Evolutionary conservation across 2,329 filamentous ascomycete species (phyloP), one percentile per base, ranked within the genome.

Genomic region (Epichloe aotearoae): DNA sequence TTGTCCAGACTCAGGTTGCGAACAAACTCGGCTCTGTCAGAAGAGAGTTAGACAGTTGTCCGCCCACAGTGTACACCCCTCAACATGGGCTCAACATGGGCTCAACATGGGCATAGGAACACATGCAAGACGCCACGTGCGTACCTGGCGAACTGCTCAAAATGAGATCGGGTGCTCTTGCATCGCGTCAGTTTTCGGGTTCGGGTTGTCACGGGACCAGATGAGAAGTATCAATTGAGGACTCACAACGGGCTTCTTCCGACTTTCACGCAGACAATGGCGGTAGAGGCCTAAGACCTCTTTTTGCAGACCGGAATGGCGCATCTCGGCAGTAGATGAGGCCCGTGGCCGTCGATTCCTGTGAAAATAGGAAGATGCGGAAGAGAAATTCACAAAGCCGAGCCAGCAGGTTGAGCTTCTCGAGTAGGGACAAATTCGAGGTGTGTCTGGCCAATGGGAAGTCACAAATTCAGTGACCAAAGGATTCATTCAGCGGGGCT

Each of bases 221-320:
- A 30, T 17, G 11, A 30, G 36, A 8, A 12, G 19, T 37, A 43
- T 42, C 26, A 7, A 49, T 8, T 33, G 33, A 49, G 20, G 54
- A 60, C 55, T 55, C 66, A 91, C 88, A 59, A 69, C 64, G 47
- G 90, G 88, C 66, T 98, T 97, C 61, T 82, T 83, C 53, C 84
- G 80, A 53, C 84, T 82, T 61, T 86, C 87, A 53, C 90, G 80
- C 26, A 98, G 72, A 61, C 91, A 97, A 63, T 82, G 79, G 52
- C 91, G 82, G 66, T 97, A 98, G 14, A 98, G 51, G 42, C 47
- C 44, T 15, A 50, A 12, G 15, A 54, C 50, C 43, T 54, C 50
- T 41, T 43, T 50, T 50, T 54, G 50, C 15, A 54, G 46, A 34
- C 52, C 50, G 12, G 50, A 52, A n/a, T 50, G 52, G 50, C 62